Conservation (phyloP, 257 asterid genomes). For the Gentiana dahurica region DNA sequence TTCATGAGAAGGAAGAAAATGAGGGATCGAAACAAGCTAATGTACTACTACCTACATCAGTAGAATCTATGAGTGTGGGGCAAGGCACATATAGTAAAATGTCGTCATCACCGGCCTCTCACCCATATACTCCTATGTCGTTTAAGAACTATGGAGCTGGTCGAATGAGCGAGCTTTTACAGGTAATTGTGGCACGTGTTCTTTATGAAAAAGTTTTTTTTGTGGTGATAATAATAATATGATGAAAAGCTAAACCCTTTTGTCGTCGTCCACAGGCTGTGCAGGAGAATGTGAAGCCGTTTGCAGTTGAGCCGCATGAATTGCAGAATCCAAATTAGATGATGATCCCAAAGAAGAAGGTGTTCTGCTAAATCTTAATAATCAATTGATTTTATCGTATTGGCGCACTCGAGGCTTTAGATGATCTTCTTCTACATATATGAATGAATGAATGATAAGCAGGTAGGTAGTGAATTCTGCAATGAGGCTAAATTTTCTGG, state of each 20-base stretch:
- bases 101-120: conserved; percentile 21
- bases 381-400: too few species aligned
- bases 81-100: conserved; percentile 40
- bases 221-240: too few species aligned
- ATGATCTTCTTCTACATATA: too few species aligned
- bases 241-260: background rate
- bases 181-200: conserved; percentile 25
- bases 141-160: conserved; percentile 47
- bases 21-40: conserved; percentile 20
- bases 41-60: conserved; percentile 9
- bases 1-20: conserved; percentile 22
- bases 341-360: too few species aligned
- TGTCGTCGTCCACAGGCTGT: conserved; percentile 42
- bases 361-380: too few species aligned
- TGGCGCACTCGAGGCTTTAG: too few species aligned
- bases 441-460: too few species aligned
- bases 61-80: conserved; percentile 9
- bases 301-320: too few species aligned
- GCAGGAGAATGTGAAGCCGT: conserved; percentile 52
- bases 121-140: conserved; percentile 27
- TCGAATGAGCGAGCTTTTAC: conserved; percentile 86
- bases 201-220: too few species aligned
- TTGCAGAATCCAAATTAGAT: too few species aligned
- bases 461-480: too few species aligned
- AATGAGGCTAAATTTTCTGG: too few species aligned